Evolutionary conservation across 768 basidiomycete genomes (phyloP).

Genomic region (Pilatotrama ljubarskyi): DNA sequence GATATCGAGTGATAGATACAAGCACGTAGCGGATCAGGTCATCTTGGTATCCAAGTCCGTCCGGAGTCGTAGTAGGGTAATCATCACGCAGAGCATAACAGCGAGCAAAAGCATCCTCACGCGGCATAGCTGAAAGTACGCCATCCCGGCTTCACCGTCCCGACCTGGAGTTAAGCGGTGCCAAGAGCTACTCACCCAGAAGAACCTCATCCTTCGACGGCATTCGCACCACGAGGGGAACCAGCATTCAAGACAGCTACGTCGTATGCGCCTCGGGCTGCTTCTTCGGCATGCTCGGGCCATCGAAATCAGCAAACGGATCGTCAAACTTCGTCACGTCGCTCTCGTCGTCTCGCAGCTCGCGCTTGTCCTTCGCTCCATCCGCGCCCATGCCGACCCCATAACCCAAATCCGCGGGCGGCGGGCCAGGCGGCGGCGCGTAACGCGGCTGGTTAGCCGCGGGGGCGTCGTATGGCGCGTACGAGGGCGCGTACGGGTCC

Average conservation of each 20-base stretch:
- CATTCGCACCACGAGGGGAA: neutral
- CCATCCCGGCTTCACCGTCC: too few relatives aligned
- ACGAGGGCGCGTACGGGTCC: conserved; percentile 36
- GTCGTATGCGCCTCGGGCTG: conserved; percentile 9
- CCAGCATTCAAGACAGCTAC: neutral
- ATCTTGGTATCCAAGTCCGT: too few relatives aligned
- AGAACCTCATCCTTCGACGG: too few relatives aligned
- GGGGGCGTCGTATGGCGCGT: conserved; percentile 23
- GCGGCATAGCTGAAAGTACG: too few relatives aligned
- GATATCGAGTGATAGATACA: too few relatives aligned
- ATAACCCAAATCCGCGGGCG: conserved; percentile 41
- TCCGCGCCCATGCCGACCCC: conserved; percentile 32
- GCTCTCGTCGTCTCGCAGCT: conserved; percentile 27
- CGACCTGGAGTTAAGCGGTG: too few relatives aligned
- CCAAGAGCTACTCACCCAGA: too few relatives aligned
- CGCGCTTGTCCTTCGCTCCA: conserved; percentile 15
- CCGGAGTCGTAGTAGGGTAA: too few relatives aligned
- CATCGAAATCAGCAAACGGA: conserved; percentile 57
- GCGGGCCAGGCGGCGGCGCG: conserved; percentile 26
- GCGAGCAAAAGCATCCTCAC: too few relatives aligned
- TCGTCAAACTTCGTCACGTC: conserved; percentile 43
- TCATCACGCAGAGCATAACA: too few relatives aligned
- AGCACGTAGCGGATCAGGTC: too few relatives aligned
- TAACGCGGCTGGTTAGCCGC: conserved; percentile 29
- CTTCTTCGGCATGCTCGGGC: conserved; percentile 24